Conservation (phyloP, 257 asterid genomes). For the Solanum lycopersicoides region DNA sequence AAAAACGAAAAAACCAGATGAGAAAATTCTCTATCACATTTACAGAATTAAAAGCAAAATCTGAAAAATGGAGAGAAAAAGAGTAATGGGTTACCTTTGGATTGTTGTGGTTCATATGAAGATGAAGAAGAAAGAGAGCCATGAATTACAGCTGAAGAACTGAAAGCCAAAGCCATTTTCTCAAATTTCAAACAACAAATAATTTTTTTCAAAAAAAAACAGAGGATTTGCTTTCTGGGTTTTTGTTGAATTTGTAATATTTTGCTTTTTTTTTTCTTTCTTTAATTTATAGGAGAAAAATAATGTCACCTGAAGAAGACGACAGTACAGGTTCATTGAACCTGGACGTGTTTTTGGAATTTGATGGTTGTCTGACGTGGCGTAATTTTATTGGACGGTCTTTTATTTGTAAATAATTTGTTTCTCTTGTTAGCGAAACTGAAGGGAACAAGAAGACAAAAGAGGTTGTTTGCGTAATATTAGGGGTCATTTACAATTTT, state of each 20-base stretch:
- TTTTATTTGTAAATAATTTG: neutral
- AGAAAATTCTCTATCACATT: neutral
- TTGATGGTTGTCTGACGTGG: neutral
- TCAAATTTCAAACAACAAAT: neutral
- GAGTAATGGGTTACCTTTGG: neutral
- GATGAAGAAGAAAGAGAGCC: neutral
- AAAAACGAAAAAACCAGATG: neutral
- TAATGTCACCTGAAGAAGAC: neutral
- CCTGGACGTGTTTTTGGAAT: neutral
- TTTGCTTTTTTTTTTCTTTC: neutral
- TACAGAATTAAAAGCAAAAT: neutral
- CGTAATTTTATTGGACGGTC: neutral
- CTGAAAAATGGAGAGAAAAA: neutral
- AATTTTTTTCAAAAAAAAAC: neutral
- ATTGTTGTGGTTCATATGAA: neutral
- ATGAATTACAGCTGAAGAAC: neutral
- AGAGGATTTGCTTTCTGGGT: neutral
- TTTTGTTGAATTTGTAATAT: neutral
- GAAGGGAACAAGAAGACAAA: neutral
- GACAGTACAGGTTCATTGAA: neutral
- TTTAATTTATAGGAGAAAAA: neutral
- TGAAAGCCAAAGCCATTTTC: neutral
- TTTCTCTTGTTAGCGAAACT: neutral
- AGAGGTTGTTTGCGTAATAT: neutral
- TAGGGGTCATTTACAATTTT: neutral